These are phyloP conservation scores for Crassisporium funariophilum DNA, from an alignment of 768 basidiomycete species.

Conservation along the genomic window DNA sequence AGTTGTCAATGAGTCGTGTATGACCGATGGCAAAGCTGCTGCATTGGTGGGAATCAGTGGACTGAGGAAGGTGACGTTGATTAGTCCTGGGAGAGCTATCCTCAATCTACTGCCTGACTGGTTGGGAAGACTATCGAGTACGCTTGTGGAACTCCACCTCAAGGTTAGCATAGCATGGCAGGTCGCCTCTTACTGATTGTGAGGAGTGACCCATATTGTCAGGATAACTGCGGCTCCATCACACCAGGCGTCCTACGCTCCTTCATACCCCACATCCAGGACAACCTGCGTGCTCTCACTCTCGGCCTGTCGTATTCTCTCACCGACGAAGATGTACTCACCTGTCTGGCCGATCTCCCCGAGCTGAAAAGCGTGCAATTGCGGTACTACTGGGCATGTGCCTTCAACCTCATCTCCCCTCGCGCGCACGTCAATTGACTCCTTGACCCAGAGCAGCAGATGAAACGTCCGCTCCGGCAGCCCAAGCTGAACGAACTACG, in stretches of 20 bases:
- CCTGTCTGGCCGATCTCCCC: conserved; percentile 43
- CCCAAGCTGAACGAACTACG: conserved; percentile 24
- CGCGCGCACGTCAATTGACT: background rate
- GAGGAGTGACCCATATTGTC: too few species aligned
- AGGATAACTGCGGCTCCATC: conserved; percentile 66
- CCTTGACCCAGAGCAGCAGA: conserved; percentile 36
- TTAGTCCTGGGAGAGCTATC: conserved; percentile 41
- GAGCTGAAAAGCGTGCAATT: conserved; percentile 41
- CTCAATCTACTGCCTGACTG: conserved; percentile 45
- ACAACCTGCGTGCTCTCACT: conserved; percentile 38
- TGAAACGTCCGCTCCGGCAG: conserved; percentile 30
- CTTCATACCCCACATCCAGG: conserved; percentile 39
- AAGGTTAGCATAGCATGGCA: too few species aligned
- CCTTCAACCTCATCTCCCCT: background rate
- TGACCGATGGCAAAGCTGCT: conserved; percentile 31
- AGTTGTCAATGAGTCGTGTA: conserved; percentile 39
- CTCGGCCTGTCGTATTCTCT: conserved; percentile 66
- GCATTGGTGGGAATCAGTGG: too few species aligned
- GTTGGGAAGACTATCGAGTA: conserved; percentile 34
- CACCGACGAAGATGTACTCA: conserved; percentile 52
- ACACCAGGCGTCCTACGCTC: conserved; percentile 61
- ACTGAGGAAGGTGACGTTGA: conserved; percentile 33
- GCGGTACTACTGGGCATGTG: conserved; percentile 53
- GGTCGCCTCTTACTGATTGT: too few species aligned
- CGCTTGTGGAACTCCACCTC: conserved; percentile 42